Evolutionary conservation across 2,329 filamentous ascomycete genomes (phyloP).

Genomic region (Stylonectria norvegica): DNA sequence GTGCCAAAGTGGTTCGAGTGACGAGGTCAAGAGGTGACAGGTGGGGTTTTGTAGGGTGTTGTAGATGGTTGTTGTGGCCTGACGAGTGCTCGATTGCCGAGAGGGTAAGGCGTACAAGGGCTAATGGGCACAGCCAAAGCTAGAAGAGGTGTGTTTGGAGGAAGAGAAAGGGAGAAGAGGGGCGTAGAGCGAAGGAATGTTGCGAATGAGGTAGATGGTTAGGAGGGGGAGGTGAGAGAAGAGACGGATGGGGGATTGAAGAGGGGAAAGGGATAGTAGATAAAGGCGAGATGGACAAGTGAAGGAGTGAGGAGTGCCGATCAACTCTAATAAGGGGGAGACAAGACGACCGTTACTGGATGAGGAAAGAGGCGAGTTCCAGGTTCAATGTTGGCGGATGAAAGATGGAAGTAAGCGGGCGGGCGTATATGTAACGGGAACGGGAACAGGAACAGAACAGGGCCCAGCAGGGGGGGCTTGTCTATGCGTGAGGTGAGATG

Average conservation of each 20-base stretch:
- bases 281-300: conserved; percentile 13
- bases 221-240: conserved; percentile 14
- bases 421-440: no score
- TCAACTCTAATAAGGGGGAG: conserved; percentile 27
- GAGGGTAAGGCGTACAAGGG: conserved; percentile 3
- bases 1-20: conserved; percentile 29
- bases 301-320: conserved; percentile 9
- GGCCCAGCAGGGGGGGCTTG: no score
- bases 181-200: conserved; percentile 7
- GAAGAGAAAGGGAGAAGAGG: conserved; percentile 12
- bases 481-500: no score
- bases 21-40: conserved; percentile 22
- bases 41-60: conserved; percentile 21
- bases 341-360: conserved; percentile 23
- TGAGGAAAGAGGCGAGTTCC: conserved; percentile 23
- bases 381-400: no score
- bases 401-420: no score
- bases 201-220: conserved; percentile 7
- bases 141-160: conserved; percentile 7
- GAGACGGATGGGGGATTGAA: conserved; percentile 9
- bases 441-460: no score
- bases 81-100: conserved; percentile 9
- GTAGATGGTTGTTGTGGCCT: conserved; percentile 19
- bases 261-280: conserved; percentile 6
- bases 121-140: no score